These are phyloP conservation scores for Heliamphora pulchella DNA, from an alignment of 179 eudicot species.

Conservation along the genomic window DNA sequence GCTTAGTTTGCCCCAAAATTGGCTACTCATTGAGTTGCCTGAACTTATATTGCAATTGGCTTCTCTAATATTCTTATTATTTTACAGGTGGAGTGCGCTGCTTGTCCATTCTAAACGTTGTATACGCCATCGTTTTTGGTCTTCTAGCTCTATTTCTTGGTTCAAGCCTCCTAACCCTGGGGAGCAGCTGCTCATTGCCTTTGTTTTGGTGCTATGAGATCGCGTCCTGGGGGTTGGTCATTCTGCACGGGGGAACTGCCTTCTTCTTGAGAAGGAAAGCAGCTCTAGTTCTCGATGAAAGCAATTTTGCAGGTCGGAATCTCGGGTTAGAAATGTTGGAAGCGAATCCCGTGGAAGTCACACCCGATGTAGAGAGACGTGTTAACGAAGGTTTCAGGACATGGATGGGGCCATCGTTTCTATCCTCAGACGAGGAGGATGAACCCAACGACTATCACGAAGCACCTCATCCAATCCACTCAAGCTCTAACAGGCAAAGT, in stretches of 20 bases:
- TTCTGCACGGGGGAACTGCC: conserved; percentile 66
- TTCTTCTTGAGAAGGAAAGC: conserved; percentile 69
- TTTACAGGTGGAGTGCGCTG: conserved; percentile 88
- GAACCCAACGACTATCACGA: conserved; percentile 40
- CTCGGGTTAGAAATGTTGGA: conserved; percentile 86
- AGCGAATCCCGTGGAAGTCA: conserved; percentile 44
- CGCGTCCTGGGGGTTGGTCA: conserved; percentile 78
- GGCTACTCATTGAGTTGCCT: background rate
- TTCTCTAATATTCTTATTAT: background rate
- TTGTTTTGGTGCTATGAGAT: conserved; percentile 96
- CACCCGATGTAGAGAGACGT: conserved; percentile 73
- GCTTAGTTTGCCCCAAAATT: background rate
- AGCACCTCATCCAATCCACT: conserved; percentile 23
- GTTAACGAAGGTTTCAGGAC: conserved; percentile 81
- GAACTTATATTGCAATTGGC: background rate
- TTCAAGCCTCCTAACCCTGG: conserved; percentile 76
- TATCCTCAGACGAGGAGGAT: conserved; percentile 79
- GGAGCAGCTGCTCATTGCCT: conserved; percentile 83
- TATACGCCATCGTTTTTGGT: conserved; percentile 60
- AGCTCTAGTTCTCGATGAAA: conserved; percentile 54
- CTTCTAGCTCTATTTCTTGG: conserved; percentile 89
- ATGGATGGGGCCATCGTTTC: conserved; percentile 92
- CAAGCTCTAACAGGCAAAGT: conserved; percentile 33
- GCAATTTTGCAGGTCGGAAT: conserved; percentile 41
- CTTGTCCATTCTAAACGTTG: conserved; percentile 65